Conservation (phyloP, 768 basidiomycete species). For the Calocybe cyanea region DNA sequence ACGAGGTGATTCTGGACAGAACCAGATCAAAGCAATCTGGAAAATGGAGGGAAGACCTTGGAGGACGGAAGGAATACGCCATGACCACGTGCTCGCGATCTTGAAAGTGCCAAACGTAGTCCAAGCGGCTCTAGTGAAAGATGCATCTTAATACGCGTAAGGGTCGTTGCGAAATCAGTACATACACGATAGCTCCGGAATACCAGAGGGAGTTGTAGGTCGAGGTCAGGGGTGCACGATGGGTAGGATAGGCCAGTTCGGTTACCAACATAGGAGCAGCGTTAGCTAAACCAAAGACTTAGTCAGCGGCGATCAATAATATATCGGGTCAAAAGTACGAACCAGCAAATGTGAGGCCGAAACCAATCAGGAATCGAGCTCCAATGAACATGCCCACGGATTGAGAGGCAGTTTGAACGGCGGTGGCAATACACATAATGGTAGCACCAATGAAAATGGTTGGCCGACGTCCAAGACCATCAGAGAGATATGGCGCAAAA, state of each 20-base stretch:
- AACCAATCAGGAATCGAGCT: slow-evolving; percentile 75
- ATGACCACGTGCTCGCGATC: slow-evolving; percentile 66
- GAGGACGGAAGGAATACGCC: slow-evolving; percentile 77
- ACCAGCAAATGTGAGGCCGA: slow-evolving; percentile 71
- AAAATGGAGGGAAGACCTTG: slow-evolving; percentile 68
- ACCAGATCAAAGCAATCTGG: slow-evolving; percentile 63
- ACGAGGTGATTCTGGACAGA: slow-evolving; percentile 82
- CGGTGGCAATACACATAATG: slow-evolving; percentile 70
- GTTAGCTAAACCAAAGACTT: slow-evolving; percentile 39
- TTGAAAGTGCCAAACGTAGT: slow-evolving; percentile 78
- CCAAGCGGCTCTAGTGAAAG: slow-evolving; percentile 64
- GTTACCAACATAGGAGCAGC: slow-evolving; percentile 83
- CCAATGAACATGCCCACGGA: slow-evolving; percentile 79
- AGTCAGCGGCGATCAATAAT: slow-evolving; percentile 10
- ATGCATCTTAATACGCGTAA: not conserved
- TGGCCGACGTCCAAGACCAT: slow-evolving; percentile 64
- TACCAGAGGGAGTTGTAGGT: slow-evolving; percentile 87
- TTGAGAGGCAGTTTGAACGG: slow-evolving; percentile 66
- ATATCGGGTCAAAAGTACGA: slow-evolving; percentile 14
- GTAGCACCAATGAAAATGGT: slow-evolving; percentile 65
- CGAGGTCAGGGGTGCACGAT: slow-evolving; percentile 77
- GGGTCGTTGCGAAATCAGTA: no score
- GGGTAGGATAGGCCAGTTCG: slow-evolving; percentile 80
- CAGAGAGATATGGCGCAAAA: slow-evolving; percentile 68
- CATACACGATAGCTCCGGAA: slow-evolving; percentile 73